Percentiles rank a stretch among this genome's conserved stretches.
phyloP scores from a whole-genome alignment of 2,329 filamentous ascomycete genomes.

The Fusarium brachygibbosum region DNA sequence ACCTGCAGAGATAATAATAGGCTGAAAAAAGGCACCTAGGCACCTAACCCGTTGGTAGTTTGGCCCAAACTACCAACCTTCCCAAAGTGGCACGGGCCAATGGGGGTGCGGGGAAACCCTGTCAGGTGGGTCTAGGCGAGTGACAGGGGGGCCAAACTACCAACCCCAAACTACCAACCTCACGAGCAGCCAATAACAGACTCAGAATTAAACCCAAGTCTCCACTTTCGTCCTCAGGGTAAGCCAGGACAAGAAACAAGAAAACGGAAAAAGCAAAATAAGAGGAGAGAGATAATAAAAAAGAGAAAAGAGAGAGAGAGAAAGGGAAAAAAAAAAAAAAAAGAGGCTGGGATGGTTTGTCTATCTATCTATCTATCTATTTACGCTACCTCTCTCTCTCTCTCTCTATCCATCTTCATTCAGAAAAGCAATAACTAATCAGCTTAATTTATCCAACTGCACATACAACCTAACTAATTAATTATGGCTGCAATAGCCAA shows the following conservation, averaged over 20 bases:
- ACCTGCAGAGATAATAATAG: too few relatives aligned
- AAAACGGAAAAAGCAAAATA: neutral
- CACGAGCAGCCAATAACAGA: neutral
- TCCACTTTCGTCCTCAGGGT: neutral
- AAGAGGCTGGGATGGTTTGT: neutral
- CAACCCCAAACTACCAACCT: neutral
- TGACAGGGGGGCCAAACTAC: neutral
- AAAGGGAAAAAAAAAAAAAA: neutral
- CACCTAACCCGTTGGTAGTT: neutral
- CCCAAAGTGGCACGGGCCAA: neutral
- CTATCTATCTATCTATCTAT: neutral
- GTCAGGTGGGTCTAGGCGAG: neutral
- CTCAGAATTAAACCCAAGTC: neutral
- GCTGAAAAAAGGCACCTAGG: too few relatives aligned
- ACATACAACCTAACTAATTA: neutral
- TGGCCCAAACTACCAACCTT: neutral
- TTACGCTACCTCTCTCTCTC: neutral
- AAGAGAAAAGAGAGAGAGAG: neutral
- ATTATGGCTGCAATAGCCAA: neutral
- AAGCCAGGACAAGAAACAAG: too few relatives aligned
- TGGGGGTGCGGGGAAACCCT: neutral
- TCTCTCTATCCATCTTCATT: neutral
- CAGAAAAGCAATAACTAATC: neutral
- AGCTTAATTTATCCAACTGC: neutral
- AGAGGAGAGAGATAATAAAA: too few relatives aligned